Evolutionary conservation across 352 stramenopile genomes (phyloP), one percentile per base, ranked within the genome.

Genomic region (Aphanomyces invadans): DNA sequence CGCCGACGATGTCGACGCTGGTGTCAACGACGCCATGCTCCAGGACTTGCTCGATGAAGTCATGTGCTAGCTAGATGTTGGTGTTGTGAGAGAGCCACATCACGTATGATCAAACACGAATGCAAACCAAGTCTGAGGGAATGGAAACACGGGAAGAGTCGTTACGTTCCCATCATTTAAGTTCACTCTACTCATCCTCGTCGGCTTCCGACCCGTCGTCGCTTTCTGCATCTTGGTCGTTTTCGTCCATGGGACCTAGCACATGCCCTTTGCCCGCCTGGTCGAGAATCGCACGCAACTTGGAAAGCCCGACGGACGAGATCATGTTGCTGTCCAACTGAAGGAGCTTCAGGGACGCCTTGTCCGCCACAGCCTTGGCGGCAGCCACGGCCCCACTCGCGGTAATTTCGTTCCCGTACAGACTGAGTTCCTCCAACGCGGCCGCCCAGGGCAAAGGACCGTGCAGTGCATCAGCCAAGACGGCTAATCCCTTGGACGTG

Each of bases 211-310:
- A 36, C 19, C 65, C 38, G 46, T 70, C 68, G 51, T 71, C 59
- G 42, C 52, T 83, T 59, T 89, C 83, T 23, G 86, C 78, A 53
- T 91, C 83, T 33, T 81, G 80, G 59, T 89, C 83, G 70, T 95
- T 95, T 49, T 95, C 86, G 55, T 91, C 70, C n/a, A 95, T 74
- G 53, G 80, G 84, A 44, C 81, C 84, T 3, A 95, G 76, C 29
- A 86, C 74, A 4, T 59, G 54, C n/a, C 55, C 61, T 60, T 87
- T 88, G 32, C 80, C 80, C 32, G 77, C 69, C 17, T 68, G 68
- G 10, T 70, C 69, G 1, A 95, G 72, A 1, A 80, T 44, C 0
- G 64, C 62, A 70, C 79, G 70, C 19, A 91, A 42, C n/a, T 75
- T 65, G 10, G 21, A 59, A 21, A 91, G 73, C 26, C 80, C 83